Conservation (phyloP, 305 asterid species). For the Lippia alba region DNA sequence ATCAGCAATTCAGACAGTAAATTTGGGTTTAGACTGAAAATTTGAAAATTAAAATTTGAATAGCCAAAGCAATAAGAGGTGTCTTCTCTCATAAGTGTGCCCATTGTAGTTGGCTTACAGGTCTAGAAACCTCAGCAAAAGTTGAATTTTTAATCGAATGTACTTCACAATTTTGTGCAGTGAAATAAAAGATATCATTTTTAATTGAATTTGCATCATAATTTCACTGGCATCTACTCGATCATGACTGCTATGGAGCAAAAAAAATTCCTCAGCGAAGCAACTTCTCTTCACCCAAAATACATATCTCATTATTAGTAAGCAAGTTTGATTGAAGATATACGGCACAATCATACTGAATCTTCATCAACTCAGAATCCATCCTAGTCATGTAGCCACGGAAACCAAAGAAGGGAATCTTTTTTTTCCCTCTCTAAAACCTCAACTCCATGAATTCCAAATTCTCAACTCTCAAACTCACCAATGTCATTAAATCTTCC, state of each 20-base stretch:
- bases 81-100: slow-evolving; percentile 15
- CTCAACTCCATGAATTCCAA: slow-evolving; percentile 20
- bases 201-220: slow-evolving; percentile 13
- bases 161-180: slow-evolving; percentile 10
- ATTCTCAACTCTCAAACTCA: slow-evolving; percentile 17
- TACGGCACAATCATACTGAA: background rate
- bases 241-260: background rate
- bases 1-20: slow-evolving; percentile 42
- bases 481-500: slow-evolving; percentile 1
- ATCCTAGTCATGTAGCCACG: slow-evolving; percentile 8
- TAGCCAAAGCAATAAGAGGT: slow-evolving; percentile 3
- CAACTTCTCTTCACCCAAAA: slow-evolving; percentile 19
- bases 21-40: slow-evolving; percentile 6
- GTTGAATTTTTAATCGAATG: background rate
- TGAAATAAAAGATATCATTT: background rate
- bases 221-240: background rate
- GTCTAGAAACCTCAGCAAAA: slow-evolving; percentile 11
- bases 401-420: background rate
- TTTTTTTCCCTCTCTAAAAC: background rate
- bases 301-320: slow-evolving; percentile 9
- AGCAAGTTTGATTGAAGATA: slow-evolving; percentile 1
- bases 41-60: slow-evolving; percentile 3
- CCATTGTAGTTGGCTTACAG: background rate
- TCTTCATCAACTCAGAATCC: slow-evolving; percentile 11
- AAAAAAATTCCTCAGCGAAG: background rate